A percentile compares a stretch with the other conserved stretches of the same genome.
Evolutionary conservation across 306 rosid genomes (phyloP).

Genomic region (Fragaria ananassa): DNA sequence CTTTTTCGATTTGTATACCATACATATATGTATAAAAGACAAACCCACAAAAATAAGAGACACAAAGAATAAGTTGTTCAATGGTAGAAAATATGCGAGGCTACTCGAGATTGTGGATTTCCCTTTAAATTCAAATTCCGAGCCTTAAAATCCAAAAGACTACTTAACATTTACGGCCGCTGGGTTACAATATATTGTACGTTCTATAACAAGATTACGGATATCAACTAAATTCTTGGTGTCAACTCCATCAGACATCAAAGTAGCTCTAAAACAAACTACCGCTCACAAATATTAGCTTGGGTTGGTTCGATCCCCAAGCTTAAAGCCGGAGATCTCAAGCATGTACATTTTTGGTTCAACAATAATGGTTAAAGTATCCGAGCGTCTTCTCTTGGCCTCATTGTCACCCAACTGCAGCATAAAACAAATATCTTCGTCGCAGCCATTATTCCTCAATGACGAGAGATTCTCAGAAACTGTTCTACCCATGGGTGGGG

Average conservation of each 20-base stretch:
- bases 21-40: too few species aligned
- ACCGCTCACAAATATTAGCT: not conserved
- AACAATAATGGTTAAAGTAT: constrained; percentile 64
- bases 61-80: not conserved
- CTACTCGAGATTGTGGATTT: not conserved
- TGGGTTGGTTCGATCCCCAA: constrained; percentile 17
- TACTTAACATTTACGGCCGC: not conserved
- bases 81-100: not conserved
- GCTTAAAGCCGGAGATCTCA: constrained; percentile 18
- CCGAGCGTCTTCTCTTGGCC: constrained; percentile 85
- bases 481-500: constrained; percentile 52
- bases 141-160: not conserved
- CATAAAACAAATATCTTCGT: constrained; percentile 73
- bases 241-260: not conserved
- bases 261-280: not conserved
- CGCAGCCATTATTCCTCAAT: constrained; percentile 57
- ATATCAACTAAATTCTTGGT: not conserved
- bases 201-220: constrained; percentile 11
- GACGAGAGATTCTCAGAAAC: constrained; percentile 69
- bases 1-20: too few species aligned
- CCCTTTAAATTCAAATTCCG: not conserved
- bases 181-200: not conserved
- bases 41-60: not conserved
- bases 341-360: constrained; percentile 46
- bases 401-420: constrained; percentile 91